These are phyloP conservation scores for Skeletonema costatum DNA, from an alignment of 108 stramenopile species.

Conservation along the genomic window DNA sequence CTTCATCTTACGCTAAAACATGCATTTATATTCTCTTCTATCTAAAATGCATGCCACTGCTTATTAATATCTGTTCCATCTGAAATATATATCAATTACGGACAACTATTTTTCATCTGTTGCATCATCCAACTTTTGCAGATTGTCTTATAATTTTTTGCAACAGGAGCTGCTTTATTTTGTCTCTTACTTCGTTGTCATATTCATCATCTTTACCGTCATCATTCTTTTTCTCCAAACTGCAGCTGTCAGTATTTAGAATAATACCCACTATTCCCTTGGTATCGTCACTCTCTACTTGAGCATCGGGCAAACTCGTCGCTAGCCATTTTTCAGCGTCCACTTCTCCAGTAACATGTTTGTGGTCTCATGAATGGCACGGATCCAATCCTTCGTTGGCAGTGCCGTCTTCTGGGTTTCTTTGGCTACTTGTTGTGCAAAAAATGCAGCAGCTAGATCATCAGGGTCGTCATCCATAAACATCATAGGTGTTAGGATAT, in stretches of 20 bases:
- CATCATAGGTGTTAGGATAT: not conserved
- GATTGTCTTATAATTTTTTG: conserved; percentile 2
- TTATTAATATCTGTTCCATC: not conserved
- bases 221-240: not conserved
- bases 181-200: not conserved
- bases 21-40: not conserved
- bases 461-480: conserved; percentile 34
- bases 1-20: not conserved
- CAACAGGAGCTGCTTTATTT: conserved; percentile 8
- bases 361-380: conserved; percentile 5
- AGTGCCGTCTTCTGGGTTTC: conserved; percentile 28
- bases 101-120: not conserved
- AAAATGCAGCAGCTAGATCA: conserved; percentile 39
- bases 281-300: not conserved
- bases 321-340: conserved; percentile 12
- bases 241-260: not conserved
- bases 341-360: not conserved
- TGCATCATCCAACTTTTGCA: not conserved
- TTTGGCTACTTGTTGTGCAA: conserved; percentile 32
- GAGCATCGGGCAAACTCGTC: conserved; percentile 13
- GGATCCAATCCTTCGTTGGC: conserved; percentile 37
- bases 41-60: too few species aligned
- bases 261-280: conserved; percentile 16
- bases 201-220: not conserved
- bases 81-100: not conserved